Percentiles rank a stretch among this genome's conserved stretches.
These are phyloP conservation scores for Durio zibethinus DNA, from an alignment of 345 rosid genomes.

Conservation along the genomic window DNA sequence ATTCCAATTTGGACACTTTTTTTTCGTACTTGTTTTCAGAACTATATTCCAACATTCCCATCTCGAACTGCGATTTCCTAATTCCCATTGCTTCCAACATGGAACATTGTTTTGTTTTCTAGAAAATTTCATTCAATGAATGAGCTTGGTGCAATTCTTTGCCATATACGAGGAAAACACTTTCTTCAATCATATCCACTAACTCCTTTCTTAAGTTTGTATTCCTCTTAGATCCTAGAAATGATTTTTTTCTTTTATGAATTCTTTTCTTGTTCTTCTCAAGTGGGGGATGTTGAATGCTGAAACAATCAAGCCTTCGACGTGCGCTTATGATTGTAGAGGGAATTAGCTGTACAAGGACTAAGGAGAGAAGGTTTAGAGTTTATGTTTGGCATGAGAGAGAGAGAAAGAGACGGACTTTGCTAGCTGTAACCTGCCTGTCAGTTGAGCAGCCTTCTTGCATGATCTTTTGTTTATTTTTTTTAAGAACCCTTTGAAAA, in stretches of 20 bases:
- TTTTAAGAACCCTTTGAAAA: background rate
- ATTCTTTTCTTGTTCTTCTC: conserved; percentile 1
- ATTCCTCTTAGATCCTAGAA: background rate
- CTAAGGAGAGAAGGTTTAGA: conserved; percentile 34
- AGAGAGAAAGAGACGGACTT: conserved; percentile 12
- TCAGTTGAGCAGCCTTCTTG: conserved; percentile 90
- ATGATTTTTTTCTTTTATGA: background rate
- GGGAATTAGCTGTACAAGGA: conserved; percentile 9
- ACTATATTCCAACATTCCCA: background rate
- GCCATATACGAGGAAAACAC: background rate
- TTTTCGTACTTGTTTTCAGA: background rate
- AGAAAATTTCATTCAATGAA: background rate
- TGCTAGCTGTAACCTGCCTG: conserved; percentile 92
- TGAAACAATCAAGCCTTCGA: conserved; percentile 37
- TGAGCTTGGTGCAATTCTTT: background rate
- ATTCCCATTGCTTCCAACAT: background rate
- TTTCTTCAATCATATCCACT: background rate
- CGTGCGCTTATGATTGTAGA: conserved; percentile 46
- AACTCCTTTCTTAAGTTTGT: background rate
- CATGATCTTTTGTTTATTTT: conserved; percentile 53
- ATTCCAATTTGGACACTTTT: background rate
- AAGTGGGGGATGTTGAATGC: conserved; percentile 23
- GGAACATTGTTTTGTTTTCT: background rate
- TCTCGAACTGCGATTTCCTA: background rate
- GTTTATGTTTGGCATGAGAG: conserved; percentile 55